Base-by-base conservation (phyloP, 345 rosid species). In the Kandelia obovata region DNA sequence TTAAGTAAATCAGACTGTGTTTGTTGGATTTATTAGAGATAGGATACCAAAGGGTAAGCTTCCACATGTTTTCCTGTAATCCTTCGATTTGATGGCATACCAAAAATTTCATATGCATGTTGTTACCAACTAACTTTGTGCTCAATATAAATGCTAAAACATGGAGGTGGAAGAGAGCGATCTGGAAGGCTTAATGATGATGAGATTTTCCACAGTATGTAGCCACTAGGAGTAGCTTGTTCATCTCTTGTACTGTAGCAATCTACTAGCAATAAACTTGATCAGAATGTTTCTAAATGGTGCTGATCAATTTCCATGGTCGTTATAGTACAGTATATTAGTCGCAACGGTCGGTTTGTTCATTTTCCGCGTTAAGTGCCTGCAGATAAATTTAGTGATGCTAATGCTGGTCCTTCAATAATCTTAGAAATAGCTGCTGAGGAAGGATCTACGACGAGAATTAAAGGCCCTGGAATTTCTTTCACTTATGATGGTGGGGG, bases 391-490 rank as follows among this genome's bases (percentile, higher is more conserved):
- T 87, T 88, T 64, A 83, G 80, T 70, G 99, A 89, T 31, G 78
- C 78, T 43, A 87, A 75, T 78, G 77, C 77, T 8, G 78, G 83
- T 60, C 72, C 87, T 28, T 88, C 91, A 32, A 57, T 85, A 51
- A 80, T 88, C 53, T 73, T 87, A 55, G 92, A 87, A 51, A 74
- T 90, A 60, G 96, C 96, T 81, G 98, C 97, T 58, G 96, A 94
- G 78, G 98, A 94, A 88, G 98, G 98, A 60, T 92, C 98, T n/a
- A 85, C 96, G 75, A 94, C 96, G 28, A 97, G 96, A 68, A 87
- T 85, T 71, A 92, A 87, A 80, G 92, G 93, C 34, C 80, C 93
- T 9, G 75, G 84, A 60, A 76, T 86, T 79, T 80, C 79, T 73
- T 81, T 89, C 39, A 75, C 76, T 31, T 74, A 74, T 78, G 76